Conservation (phyloP, 192 early-diverging fungal genomes). For the Piromyces finnis region DNA sequence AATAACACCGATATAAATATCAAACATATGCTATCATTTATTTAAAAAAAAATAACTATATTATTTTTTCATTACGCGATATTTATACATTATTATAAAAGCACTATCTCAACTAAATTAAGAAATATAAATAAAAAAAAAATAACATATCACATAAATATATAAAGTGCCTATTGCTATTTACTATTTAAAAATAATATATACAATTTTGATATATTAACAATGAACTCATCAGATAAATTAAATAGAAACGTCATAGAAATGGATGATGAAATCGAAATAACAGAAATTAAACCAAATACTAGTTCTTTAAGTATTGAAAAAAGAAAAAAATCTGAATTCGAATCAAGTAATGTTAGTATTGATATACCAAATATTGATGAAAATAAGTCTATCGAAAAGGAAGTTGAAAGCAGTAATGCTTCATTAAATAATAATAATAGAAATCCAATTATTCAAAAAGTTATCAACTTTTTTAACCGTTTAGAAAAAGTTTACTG, state of each 20-base stretch:
- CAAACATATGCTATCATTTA: too few species aligned
- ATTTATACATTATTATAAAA: too few species aligned
- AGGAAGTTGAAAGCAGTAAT: neutral
- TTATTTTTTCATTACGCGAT: too few species aligned
- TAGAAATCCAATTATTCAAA: neutral
- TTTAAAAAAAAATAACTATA: too few species aligned
- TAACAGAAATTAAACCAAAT: neutral
- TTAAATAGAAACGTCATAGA: neutral
- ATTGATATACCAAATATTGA: neutral
- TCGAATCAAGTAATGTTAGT: neutral
- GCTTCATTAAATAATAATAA: neutral
- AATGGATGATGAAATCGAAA: neutral
- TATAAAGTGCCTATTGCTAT: too few species aligned
- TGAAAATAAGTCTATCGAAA: neutral
- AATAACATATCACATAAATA: too few species aligned
- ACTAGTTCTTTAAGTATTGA: neutral
- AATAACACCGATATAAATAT: too few species aligned
- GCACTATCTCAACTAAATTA: too few species aligned
- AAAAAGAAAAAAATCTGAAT: neutral
- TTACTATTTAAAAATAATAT: too few species aligned
- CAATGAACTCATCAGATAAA: too few species aligned
- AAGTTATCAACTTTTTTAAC: neutral
- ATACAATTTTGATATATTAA: too few species aligned
- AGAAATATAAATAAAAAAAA: too few species aligned
- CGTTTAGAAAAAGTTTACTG: neutral